These are phyloP conservation scores for Leccinum incarnatum DNA, from an alignment of 768 basidiomycete genomes.

Conservation along the genomic window DNA sequence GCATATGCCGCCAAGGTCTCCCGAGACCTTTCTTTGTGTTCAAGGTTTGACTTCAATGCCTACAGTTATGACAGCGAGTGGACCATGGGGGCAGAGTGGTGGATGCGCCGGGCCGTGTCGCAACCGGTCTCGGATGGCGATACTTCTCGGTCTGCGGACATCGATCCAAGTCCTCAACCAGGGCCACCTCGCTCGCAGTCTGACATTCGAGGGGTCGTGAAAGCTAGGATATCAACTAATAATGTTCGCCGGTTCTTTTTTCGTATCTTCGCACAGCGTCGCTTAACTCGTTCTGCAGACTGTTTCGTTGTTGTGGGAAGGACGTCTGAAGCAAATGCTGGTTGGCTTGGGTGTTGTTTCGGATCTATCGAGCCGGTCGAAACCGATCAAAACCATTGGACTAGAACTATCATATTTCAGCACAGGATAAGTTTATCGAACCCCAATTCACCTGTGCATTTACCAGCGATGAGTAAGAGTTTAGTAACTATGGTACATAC, in stretches of 20 bases:
- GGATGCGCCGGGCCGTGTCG: slow-evolving; percentile 64
- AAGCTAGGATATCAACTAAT: slow-evolving; percentile 85
- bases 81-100: slow-evolving; percentile 96
- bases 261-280: background rate
- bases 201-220: slow-evolving; percentile 78
- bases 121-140: slow-evolving; percentile 22
- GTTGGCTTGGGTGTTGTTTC: slow-evolving; percentile 91
- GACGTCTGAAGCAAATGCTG: slow-evolving; percentile 83
- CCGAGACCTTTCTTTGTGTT: slow-evolving; percentile 79
- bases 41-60: slow-evolving; percentile 93
- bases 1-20: slow-evolving; percentile 91
- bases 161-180: slow-evolving; percentile 10
- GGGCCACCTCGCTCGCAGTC: slow-evolving; percentile 7
- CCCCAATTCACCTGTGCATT: background rate
- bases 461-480: slow-evolving; percentile 13
- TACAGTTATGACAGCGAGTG: slow-evolving; percentile 97
- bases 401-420: slow-evolving; percentile 94
- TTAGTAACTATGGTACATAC: slow-evolving; percentile 22
- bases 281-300: slow-evolving; percentile 47
- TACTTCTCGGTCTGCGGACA: background rate
- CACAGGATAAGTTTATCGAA: slow-evolving; percentile 38
- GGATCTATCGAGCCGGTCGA: slow-evolving; percentile 79
- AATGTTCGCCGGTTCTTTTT: slow-evolving; percentile 52
- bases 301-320: slow-evolving; percentile 91
- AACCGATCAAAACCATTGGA: slow-evolving; percentile 86